A percentile compares a stretch with the other conserved stretches of the same genome.
These are phyloP conservation scores for Anacardium occidentale DNA, from an alignment of 345 rosid genomes.

Conservation along the genomic window DNA sequence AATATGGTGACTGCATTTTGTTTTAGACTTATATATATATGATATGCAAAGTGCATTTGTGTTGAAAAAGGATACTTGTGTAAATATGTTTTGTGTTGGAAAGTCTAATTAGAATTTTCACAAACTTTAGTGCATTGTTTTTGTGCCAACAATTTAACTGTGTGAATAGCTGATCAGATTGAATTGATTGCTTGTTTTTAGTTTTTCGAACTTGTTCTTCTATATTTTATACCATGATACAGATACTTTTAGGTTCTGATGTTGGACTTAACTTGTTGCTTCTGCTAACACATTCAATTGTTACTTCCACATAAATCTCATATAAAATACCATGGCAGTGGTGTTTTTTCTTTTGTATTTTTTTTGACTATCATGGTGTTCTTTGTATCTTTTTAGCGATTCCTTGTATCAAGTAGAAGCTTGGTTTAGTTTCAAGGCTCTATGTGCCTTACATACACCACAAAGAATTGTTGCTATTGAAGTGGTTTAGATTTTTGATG, in stretches of 20 bases:
- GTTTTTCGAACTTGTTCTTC: not conserved
- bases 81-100: not conserved
- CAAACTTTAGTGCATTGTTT: not conserved
- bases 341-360: not conserved
- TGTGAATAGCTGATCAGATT: not conserved
- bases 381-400: not conserved
- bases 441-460: not conserved
- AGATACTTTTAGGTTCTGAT: not conserved
- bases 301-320: not conserved
- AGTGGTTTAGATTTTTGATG: constrained; percentile 16
- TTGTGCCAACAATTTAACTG: not conserved
- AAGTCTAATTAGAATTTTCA: not conserved
- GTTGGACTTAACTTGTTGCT: not conserved
- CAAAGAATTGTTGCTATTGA: not conserved
- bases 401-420: not conserved
- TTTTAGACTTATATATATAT: not conserved
- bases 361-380: not conserved
- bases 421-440: not conserved
- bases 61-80: not conserved
- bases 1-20: not conserved
- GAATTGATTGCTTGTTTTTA: not conserved
- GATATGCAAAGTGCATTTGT: not conserved
- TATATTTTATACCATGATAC: not conserved
- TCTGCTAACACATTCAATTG: not conserved
- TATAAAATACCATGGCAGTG: not conserved